Evolutionary conservation across 1,284 basidiomycete genomes (phyloP).

Genomic region (Phylloboletellus chloephorus): DNA sequence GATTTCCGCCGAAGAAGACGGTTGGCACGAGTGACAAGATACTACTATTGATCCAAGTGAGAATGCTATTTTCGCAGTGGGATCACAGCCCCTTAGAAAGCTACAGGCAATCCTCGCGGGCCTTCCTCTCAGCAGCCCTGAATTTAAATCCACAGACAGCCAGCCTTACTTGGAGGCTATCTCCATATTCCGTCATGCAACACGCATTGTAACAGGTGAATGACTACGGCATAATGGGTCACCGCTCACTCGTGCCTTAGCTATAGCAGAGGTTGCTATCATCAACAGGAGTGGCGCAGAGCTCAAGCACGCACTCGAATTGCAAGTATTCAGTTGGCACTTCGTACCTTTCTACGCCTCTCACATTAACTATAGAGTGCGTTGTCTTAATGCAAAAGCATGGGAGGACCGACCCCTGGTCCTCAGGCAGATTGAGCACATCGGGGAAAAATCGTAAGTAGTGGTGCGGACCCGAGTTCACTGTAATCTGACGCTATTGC

Average conservation of each 20-base stretch:
- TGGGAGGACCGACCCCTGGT: slow-evolving; percentile 83
- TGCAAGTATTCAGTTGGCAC: slow-evolving; percentile 39
- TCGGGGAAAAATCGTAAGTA: slow-evolving; percentile 81
- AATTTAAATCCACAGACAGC: slow-evolving; percentile 64
- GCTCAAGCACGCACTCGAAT: slow-evolving; percentile 64
- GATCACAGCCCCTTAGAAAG: slow-evolving; percentile 4
- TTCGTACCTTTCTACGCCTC: slow-evolving; percentile 4
- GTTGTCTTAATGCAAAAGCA: slow-evolving; percentile 70
- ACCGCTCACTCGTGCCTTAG: slow-evolving; percentile 35
- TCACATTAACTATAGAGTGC: slow-evolving; percentile 42
- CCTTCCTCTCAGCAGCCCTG: slow-evolving; percentile 57
- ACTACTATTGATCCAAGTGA: slow-evolving; percentile 67
- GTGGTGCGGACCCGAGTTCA: background rate
- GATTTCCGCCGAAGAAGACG: slow-evolving; percentile 63
- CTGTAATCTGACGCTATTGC: slow-evolving; percentile 4
- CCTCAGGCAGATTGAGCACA: slow-evolving; percentile 71
- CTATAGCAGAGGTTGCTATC: slow-evolving; percentile 66
- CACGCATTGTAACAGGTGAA: slow-evolving; percentile 61
- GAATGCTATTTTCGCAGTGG: slow-evolving; percentile 1
- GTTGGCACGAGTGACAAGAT: slow-evolving; percentile 67
- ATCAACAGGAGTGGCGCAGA: slow-evolving; percentile 55
- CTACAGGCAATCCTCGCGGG: slow-evolving; percentile 70
- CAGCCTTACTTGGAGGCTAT: slow-evolving; percentile 67
- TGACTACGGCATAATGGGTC: background rate
- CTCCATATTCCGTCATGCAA: slow-evolving; percentile 60